A percentile compares a stretch with the other conserved stretches of the same genome.
These are phyloP conservation scores for Umbelopsis sp. DNA, from an alignment of 192 early-diverging fungal species.

Conservation along the genomic window DNA sequence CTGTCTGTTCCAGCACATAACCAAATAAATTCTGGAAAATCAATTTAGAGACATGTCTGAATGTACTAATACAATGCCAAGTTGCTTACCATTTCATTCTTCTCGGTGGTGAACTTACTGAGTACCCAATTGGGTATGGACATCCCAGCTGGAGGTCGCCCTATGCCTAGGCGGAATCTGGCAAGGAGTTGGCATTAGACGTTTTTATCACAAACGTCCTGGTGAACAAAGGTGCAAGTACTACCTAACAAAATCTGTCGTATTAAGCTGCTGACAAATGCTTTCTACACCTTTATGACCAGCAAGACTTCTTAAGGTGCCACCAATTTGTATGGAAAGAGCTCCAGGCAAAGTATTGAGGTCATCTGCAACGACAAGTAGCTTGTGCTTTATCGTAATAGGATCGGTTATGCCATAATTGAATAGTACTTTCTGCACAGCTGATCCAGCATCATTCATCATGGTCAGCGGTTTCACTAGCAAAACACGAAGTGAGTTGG, in stretches of 20 bases:
- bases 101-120: constrained; percentile 46
- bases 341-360: constrained; percentile 60
- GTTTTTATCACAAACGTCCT: too few relatives aligned
- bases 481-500: constrained; percentile 55
- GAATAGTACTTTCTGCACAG: constrained; percentile 54
- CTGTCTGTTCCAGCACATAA: constrained; percentile 51
- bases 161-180: constrained; percentile 60
- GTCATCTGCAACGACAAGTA: constrained; percentile 64
- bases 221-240: too few relatives aligned
- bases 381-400: constrained; percentile 34
- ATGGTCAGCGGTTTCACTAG: constrained; percentile 57
- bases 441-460: constrained; percentile 60
- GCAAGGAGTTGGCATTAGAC: background rate
- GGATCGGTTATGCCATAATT: constrained; percentile 39
- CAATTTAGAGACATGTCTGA: background rate
- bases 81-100: constrained; percentile 57
- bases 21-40: constrained; percentile 53
- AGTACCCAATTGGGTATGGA: constrained; percentile 54
- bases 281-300: constrained; percentile 61
- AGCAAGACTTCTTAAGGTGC: constrained; percentile 45
- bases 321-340: constrained; percentile 57
- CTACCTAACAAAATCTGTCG: constrained; percentile 51
- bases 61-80: background rate
- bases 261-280: constrained; percentile 47
- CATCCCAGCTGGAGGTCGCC: constrained; percentile 44